These are phyloP conservation scores for Sungouiella thailandica DNA, from an alignment of 805 yeast genomes.

Conservation along the genomic window DNA sequence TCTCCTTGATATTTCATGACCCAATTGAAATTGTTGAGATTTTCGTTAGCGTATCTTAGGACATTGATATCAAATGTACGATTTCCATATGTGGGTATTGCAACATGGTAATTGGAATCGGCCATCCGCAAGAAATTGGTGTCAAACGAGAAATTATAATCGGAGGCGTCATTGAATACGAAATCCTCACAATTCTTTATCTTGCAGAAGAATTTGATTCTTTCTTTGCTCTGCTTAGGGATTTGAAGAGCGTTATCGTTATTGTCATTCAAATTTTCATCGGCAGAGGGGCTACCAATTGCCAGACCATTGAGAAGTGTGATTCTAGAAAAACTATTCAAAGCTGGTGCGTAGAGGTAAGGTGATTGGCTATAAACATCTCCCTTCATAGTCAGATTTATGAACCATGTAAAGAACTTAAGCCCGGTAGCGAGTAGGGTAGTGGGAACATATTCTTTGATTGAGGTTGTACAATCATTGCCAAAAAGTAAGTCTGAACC, in stretches of 20 bases:
- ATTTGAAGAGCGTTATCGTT: conserved; percentile 10
- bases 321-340: conserved; percentile 52
- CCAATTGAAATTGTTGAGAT: conserved; percentile 43
- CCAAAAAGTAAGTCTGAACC: conserved; percentile 63
- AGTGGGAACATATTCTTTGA: conserved; percentile 54
- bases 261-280: conserved; percentile 2
- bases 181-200: conserved; percentile 34
- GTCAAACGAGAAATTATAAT: conserved; percentile 48
- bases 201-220: conserved; percentile 44
- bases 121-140: conserved; percentile 50
- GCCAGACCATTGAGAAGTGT: too few relatives aligned
- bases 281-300: too few relatives aligned
- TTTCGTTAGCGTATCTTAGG: conserved; percentile 37
- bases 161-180: conserved; percentile 30
- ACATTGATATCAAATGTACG: conserved; percentile 45
- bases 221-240: conserved; percentile 29
- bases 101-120: conserved; percentile 45
- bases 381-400: conserved; percentile 63
- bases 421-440: conserved; percentile 44
- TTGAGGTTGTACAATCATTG: conserved; percentile 60
- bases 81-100: conserved; percentile 42
- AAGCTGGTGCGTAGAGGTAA: conserved; percentile 55
- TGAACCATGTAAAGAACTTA: conserved; percentile 49
- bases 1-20: conserved; percentile 34
- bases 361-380: conserved; percentile 60